Evolutionary conservation across 129 eudicot species (phyloP), one percentile per base, ranked within the genome.

Genomic region (Centaurea solstitialis): DNA sequence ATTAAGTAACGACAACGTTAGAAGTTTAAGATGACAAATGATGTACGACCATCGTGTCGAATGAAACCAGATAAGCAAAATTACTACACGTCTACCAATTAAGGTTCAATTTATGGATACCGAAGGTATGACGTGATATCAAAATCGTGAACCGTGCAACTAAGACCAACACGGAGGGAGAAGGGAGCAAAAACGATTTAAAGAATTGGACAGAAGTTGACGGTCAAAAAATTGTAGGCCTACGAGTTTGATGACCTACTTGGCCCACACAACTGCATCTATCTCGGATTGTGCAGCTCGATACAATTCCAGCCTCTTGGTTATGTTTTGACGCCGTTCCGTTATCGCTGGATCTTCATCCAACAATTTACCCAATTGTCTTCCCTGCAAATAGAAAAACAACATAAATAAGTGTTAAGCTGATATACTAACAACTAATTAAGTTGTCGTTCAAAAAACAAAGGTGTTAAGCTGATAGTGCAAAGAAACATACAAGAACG

Each of bases 311-410:
- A 95, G 79, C 81, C 99, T 86, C 90, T 95, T 92, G 6, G 64
- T 94, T 37, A 91, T 89, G 79, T 93, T 90, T 67, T 74, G 39
- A 24, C 99, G 94, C 77, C 99, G 86, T 87, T 92, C 93, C 85
- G 91, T 89, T 43, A 95, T 82, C 20, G 88, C 89, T 11, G 99
- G 99, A 85, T 95, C 99, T 88, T 95, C 99, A 20, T 95, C 99
- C 87, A 95, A 86, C 88, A 95, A 75, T 67, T 68, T 85, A 77
- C 97, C 92, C 92, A 95, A 82, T 47, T 86, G 84, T 77, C 81
- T 90, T 40, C 82, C 99, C 99, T 95, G 87, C 74, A 81, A 73
- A 77, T 68, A 4, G 2, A 68, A 20, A 77, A 35, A 68, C 26
- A 37, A n/a, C 3, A 30, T 67, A 61, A 22, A 35, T 15, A 68